A percentile compares a stretch with the other conserved stretches of the same genome.
Conservation (phyloP, 2,329 filamentous ascomycete species). For the Talaromyces rugulosus region DNA sequence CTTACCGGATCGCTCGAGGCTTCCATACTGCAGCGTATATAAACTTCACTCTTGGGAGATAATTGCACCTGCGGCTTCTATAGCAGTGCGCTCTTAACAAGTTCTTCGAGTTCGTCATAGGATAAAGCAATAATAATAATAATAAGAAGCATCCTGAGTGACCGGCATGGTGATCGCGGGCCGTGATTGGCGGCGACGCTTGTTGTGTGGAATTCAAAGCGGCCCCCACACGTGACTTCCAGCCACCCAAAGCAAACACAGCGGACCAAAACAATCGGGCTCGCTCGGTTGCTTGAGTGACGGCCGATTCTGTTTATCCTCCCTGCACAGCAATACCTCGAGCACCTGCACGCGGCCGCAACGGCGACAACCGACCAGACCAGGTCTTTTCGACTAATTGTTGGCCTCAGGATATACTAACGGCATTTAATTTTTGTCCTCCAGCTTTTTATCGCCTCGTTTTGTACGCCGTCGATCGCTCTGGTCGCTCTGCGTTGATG, state of each 20-base stretch:
- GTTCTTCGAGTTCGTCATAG: not conserved
- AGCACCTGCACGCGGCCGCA: conserved; percentile 17
- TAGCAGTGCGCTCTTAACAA: not conserved
- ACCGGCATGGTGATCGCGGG: not conserved
- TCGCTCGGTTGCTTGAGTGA: conserved; percentile 38
- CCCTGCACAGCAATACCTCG: conserved; percentile 19
- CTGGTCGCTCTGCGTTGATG: conserved; percentile 18
- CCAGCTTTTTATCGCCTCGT: conserved; percentile 5
- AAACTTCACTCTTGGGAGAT: not conserved
- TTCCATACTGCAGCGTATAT: not conserved
- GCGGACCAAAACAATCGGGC: conserved; percentile 22
- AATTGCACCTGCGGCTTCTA: not conserved
- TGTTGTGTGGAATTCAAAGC: not conserved
- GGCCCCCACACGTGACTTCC: conserved; percentile 27
- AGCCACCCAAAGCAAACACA: conserved; percentile 15
- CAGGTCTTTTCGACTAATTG: conserved; percentile 9
- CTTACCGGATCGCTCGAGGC: not conserved
- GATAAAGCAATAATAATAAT: not conserved
- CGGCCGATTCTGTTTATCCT: conserved; percentile 38
- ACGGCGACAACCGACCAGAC: conserved; percentile 19
- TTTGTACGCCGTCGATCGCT: conserved; percentile 8
- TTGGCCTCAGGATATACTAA: not conserved
- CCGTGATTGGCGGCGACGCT: conserved; percentile 6
- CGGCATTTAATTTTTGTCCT: not conserved
- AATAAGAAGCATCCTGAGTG: not conserved